phyloP scores from a whole-genome alignment of 2,329 filamentous ascomycete species.

The Tolypocladium paradoxum region DNA sequence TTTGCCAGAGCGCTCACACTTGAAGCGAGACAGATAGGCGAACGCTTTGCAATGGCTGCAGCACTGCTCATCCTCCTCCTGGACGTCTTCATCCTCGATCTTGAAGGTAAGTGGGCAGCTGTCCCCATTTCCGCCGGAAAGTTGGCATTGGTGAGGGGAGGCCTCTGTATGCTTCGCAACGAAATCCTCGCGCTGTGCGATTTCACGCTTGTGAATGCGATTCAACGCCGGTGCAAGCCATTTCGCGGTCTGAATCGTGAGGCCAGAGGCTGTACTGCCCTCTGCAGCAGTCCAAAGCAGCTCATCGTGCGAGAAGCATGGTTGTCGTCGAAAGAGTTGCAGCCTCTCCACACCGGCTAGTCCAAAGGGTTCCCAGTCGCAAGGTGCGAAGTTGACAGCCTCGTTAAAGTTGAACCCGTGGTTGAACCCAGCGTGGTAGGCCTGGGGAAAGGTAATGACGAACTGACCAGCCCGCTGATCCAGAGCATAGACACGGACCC shows the following conservation, averaged over 20 bases:
- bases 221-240: conserved; percentile 87
- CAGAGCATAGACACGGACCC: conserved; percentile 86
- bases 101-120: conserved; percentile 51
- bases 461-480: conserved; percentile 94
- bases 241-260: conserved; percentile 80
- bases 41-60: conserved; percentile 89
- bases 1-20: conserved; percentile 72
- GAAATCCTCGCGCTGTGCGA: conserved; percentile 57
- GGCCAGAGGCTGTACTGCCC: conserved; percentile 51
- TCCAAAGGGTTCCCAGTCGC: conserved; percentile 90
- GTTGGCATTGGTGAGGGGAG: conserved; percentile 40
- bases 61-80: conserved; percentile 90
- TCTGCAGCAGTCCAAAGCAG: conserved; percentile 82
- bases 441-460: conserved; percentile 92
- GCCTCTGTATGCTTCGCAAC: conserved; percentile 50
- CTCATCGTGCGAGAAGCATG: conserved; percentile 96
- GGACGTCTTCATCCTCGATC: conserved; percentile 61
- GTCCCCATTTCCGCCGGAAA: conserved; percentile 31
- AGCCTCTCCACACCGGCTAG: conserved; percentile 76
- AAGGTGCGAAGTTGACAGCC: conserved; percentile 93
- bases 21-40: conserved; percentile 81
- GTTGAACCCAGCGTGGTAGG: conserved; percentile 96
- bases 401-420: conserved; percentile 99
- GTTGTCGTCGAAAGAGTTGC: conserved; percentile 78
- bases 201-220: conserved; percentile 65